Conservation (phyloP, 176 grass and related monocot species). For the Oryza officinalis region DNA sequence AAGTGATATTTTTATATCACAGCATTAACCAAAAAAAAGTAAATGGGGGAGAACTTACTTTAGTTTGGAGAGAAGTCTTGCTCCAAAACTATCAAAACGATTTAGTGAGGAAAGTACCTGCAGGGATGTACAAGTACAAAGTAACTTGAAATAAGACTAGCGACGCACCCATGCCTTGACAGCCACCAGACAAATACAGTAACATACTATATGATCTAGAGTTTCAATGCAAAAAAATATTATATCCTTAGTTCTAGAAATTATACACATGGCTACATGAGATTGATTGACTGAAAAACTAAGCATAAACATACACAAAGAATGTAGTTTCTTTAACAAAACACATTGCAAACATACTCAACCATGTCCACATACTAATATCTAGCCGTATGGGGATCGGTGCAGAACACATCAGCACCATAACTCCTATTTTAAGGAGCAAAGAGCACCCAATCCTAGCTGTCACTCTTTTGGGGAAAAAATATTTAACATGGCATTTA, state of each 20-base stretch:
- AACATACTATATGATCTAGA: too few species aligned
- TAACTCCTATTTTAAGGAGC: too few species aligned
- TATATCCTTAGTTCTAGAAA: not conserved
- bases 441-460: not conserved
- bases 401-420: not conserved
- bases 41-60: slow-evolving; percentile 55
- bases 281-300: not conserved
- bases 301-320: not conserved
- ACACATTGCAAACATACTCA: not conserved
- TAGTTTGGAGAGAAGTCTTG: slow-evolving; percentile 81
- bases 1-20: slow-evolving; percentile 35
- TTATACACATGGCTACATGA: not conserved
- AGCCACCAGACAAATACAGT: not conserved
- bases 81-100: slow-evolving; percentile 58
- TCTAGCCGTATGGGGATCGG: not conserved
- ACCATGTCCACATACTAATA: not conserved
- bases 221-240: not conserved
- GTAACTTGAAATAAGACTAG: slow-evolving; percentile 14
- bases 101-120: slow-evolving; percentile 93
- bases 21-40: not conserved
- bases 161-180: too few species aligned
- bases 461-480: not conserved
- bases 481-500: not conserved
- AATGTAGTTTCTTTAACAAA: not conserved
- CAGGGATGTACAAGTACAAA: slow-evolving; percentile 39